A percentile compares a stretch with the other conserved stretches of the same genome.
phyloP scores from a whole-genome alignment of 306 rosid genomes.

The Prunus mume region DNA sequence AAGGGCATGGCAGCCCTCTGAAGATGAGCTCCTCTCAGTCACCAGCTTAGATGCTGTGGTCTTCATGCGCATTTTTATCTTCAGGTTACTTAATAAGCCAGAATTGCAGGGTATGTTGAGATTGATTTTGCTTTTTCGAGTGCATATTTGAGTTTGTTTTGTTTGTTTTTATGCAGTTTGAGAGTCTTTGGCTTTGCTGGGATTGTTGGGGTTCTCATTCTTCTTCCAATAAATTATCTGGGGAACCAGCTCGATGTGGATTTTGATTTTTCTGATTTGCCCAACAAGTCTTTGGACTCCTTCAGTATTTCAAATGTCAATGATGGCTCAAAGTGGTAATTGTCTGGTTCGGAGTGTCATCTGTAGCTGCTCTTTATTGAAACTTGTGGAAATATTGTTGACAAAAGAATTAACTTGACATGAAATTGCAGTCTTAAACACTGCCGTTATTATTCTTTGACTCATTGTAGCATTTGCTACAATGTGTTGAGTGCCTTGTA shows the following conservation, averaged over 20 bases:
- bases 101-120: not conserved
- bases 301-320: slow-evolving; percentile 79
- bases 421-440: not conserved
- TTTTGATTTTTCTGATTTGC: slow-evolving; percentile 47
- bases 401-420: not conserved
- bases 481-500: not conserved
- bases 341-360: not conserved
- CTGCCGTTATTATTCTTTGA: not conserved
- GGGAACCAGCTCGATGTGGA: slow-evolving; percentile 65
- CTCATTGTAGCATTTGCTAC: not conserved
- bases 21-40: slow-evolving; percentile 52
- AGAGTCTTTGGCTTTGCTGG: slow-evolving; percentile 61
- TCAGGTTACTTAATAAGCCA: slow-evolving; percentile 42
- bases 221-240: slow-evolving; percentile 68
- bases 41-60: slow-evolving; percentile 76
- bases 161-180: slow-evolving; percentile 45
- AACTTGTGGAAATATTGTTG: not conserved
- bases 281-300: slow-evolving; percentile 66
- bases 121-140: not conserved
- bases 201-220: slow-evolving; percentile 56
- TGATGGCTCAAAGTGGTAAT: slow-evolving; percentile 75
- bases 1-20: slow-evolving; percentile 72
- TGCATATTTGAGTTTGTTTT: not conserved
- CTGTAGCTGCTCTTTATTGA: not conserved
- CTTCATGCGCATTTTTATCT: slow-evolving; percentile 68